phyloP scores from a whole-genome alignment of 495 filamentous ascomycete species.

The Xylaria scruposa region DNA sequence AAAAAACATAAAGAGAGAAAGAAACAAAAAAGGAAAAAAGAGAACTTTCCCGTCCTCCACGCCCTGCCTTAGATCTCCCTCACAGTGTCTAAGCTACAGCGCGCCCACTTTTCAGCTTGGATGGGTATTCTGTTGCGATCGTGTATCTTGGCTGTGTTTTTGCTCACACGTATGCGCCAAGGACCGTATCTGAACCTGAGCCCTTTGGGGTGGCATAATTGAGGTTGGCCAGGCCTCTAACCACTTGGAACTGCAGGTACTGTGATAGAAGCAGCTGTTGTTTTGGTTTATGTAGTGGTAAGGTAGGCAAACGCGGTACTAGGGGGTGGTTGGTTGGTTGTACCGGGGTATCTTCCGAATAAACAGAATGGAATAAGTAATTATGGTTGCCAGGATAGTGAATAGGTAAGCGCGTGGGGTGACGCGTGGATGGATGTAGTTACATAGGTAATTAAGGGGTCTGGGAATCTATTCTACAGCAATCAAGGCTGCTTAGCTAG shows the following conservation, averaged over 20 bases:
- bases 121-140: slow-evolving; percentile 2
- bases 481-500: background rate
- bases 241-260: slow-evolving; percentile 1
- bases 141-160: slow-evolving; percentile 3
- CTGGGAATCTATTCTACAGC: too few species aligned
- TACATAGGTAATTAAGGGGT: too few species aligned
- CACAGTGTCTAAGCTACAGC: slow-evolving; percentile 15
- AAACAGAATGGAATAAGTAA: background rate
- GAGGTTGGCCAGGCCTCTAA: background rate
- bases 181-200: slow-evolving; percentile 17
- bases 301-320: background rate
- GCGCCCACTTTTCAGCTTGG: slow-evolving; percentile 10
- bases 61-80: slow-evolving; percentile 8
- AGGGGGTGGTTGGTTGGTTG: background rate
- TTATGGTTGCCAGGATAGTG: background rate
- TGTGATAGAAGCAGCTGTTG: background rate
- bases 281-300: background rate
- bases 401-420: background rate
- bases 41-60: slow-evolving; percentile 5
- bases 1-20: background rate
- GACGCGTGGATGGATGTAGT: background rate
- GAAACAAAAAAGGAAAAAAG: background rate
- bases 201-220: background rate
- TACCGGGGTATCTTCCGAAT: background rate
- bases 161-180: background rate